These are phyloP conservation scores for Russula sp. DNA, from an alignment of 768 basidiomycete species.

Conservation along the genomic window DNA sequence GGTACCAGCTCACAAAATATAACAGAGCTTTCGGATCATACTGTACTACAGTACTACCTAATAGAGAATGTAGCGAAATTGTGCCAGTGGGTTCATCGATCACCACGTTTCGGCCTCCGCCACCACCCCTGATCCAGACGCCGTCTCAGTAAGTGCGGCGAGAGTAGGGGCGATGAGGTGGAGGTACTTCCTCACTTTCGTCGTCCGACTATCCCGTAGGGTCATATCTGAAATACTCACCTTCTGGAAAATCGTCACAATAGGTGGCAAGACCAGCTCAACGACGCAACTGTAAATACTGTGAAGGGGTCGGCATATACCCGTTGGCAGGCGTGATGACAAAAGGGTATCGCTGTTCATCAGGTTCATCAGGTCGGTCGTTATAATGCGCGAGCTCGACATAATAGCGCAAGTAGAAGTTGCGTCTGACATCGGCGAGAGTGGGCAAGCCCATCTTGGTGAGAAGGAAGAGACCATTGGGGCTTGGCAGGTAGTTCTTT, in stretches of 20 bases:
- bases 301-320: too few species aligned
- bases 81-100: too few species aligned
- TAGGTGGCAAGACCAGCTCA: slow-evolving; percentile 11
- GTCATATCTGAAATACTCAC: slow-evolving; percentile 28
- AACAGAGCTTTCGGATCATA: too few species aligned
- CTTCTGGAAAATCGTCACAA: slow-evolving; percentile 31
- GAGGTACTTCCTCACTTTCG: neutral
- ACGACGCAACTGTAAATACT: slow-evolving; percentile 30
- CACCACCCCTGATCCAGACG: too few species aligned
- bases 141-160: too few species aligned
- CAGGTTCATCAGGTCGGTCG: slow-evolving; percentile 28
- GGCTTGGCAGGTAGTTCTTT: too few species aligned
- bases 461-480: slow-evolving; percentile 35
- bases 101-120: too few species aligned
- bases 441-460: slow-evolving; percentile 35
- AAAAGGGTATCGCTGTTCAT: slow-evolving; percentile 32
- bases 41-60: too few species aligned
- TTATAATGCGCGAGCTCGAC: slow-evolving; percentile 31
- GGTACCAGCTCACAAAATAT: too few species aligned
- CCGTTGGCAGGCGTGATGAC: too few species aligned
- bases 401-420: slow-evolving; percentile 32
- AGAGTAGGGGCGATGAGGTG: too few species aligned
- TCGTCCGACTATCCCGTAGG: slow-evolving; percentile 16
- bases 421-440: slow-evolving; percentile 30
- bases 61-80: too few species aligned